A percentile compares a stretch with the other conserved stretches of the same genome.
These are phyloP conservation scores for Phytopythium aichiense DNA, from an alignment of 352 stramenopile species.

Conservation along the genomic window DNA sequence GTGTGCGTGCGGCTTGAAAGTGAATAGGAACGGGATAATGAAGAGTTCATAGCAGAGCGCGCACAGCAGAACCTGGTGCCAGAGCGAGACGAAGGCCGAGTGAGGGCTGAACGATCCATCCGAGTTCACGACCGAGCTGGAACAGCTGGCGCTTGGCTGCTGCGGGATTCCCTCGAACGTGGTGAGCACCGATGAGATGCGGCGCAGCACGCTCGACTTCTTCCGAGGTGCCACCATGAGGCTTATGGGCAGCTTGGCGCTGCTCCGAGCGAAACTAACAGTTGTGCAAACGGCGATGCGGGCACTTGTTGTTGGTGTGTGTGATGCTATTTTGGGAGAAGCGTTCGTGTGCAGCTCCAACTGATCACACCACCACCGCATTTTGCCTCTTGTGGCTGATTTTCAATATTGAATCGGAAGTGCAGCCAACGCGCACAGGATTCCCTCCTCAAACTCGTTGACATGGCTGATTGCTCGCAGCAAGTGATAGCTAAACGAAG, in stretches of 20 bases:
- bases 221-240: background rate
- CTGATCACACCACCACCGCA: background rate
- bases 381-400: background rate
- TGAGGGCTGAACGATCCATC: slow-evolving; percentile 29
- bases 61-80: slow-evolving; percentile 40
- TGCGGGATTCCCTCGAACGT: slow-evolving; percentile 1
- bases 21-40: slow-evolving; percentile 46
- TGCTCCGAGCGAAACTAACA: background rate
- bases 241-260: background rate
- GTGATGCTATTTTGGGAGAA: background rate
- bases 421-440: background rate
- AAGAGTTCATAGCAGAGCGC: slow-evolving; percentile 44
- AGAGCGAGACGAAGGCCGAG: slow-evolving; percentile 35
- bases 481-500: background rate
- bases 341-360: background rate
- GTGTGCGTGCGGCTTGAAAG: slow-evolving; percentile 21
- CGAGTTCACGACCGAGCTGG: background rate
- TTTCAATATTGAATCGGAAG: background rate
- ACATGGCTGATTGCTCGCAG: background rate
- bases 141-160: too few species aligned
- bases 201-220: background rate
- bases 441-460: too few species aligned
- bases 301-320: background rate
- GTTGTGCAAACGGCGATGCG: too few species aligned
- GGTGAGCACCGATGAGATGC: slow-evolving; percentile 3